phyloP scores from a whole-genome alignment of 75 land plant genomes.

The Pseudotsuga menziesii region DNA sequence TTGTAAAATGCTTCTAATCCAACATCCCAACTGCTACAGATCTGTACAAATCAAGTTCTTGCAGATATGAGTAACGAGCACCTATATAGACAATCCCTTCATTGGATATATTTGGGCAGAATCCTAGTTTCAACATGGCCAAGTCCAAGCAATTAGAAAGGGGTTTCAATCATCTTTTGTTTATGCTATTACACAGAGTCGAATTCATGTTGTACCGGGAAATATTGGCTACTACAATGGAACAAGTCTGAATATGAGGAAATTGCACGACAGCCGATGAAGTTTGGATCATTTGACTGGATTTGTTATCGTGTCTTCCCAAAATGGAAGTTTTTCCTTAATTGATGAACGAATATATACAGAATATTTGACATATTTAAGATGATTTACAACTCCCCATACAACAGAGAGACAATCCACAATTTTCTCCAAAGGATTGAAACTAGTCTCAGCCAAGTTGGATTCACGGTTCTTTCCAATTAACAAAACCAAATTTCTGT shows the following conservation, averaged over 20 bases:
- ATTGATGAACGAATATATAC: constrained; percentile 65
- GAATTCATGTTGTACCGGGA: no score
- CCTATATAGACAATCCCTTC: constrained; percentile 62
- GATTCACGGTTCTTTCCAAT: constrained; percentile 63
- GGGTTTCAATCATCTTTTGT: constrained; percentile 58
- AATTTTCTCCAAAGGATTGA: constrained; percentile 70
- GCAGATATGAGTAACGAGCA: constrained; percentile 44
- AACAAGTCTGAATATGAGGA: no score
- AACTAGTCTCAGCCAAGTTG: no score
- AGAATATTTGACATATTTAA: constrained; percentile 71
- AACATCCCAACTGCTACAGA: constrained; percentile 51
- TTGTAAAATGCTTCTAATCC: constrained; percentile 57
- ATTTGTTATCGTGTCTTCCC: no score
- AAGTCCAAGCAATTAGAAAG: constrained; percentile 61
- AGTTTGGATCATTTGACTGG: no score
- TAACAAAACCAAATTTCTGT: no score
- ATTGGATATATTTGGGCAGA: constrained; percentile 64
- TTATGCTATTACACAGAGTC: no score
- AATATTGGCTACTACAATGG: no score
- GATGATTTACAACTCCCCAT: constrained; percentile 74
- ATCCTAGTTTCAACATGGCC: constrained; percentile 62
- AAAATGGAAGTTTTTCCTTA: no score
- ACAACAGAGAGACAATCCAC: constrained; percentile 55
- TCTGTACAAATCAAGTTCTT: constrained; percentile 92
- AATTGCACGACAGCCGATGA: no score